A percentile compares a stretch with the other conserved stretches of the same genome.
These are phyloP conservation scores for Ophiocordyceps camponoti-leonardi DNA, from an alignment of 2,329 filamentous ascomycete genomes.

Conservation along the genomic window DNA sequence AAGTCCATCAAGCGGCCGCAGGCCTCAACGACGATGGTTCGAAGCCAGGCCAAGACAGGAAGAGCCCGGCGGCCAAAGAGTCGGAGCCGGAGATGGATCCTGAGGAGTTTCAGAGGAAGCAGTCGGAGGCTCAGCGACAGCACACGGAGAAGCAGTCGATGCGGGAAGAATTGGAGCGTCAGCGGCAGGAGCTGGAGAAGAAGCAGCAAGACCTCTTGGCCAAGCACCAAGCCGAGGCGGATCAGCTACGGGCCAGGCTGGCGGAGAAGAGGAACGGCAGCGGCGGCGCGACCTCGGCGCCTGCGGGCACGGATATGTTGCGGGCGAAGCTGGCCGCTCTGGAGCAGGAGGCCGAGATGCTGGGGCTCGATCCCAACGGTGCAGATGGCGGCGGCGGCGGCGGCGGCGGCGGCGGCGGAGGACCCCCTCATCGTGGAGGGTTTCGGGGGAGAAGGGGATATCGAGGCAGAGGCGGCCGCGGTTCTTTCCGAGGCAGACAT, in stretches of 20 bases:
- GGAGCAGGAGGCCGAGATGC: constrained; percentile 51
- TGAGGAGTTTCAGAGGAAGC: constrained; percentile 50
- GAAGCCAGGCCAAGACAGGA: constrained; percentile 1
- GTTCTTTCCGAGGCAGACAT: constrained; percentile 25
- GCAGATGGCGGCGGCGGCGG: constrained; percentile 22
- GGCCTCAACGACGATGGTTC: constrained; percentile 11
- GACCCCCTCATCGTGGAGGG: constrained; percentile 15
- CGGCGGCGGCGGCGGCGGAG: too few relatives aligned
- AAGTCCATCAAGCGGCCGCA: constrained; percentile 9
- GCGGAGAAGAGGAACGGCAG: constrained; percentile 15
- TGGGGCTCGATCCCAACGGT: constrained; percentile 47
- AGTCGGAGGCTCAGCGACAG: constrained; percentile 53
- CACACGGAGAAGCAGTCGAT: constrained; percentile 49
- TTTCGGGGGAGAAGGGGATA: constrained; percentile 18
- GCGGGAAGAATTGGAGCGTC: constrained; percentile 43
- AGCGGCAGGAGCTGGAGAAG: constrained; percentile 46
- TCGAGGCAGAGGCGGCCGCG: constrained; percentile 19
- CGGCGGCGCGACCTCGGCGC: constrained; percentile 9
- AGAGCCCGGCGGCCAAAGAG: neutral
- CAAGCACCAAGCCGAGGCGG: constrained; percentile 48
- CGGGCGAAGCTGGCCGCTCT: constrained; percentile 55
- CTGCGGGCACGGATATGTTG: constrained; percentile 43
- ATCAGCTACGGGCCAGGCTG: constrained; percentile 41
- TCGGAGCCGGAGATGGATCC: constrained; percentile 43
- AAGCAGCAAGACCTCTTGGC: constrained; percentile 44